Base-by-base conservation (phyloP, 768 basidiomycete genomes). In the Suillus tomentosus region DNA sequence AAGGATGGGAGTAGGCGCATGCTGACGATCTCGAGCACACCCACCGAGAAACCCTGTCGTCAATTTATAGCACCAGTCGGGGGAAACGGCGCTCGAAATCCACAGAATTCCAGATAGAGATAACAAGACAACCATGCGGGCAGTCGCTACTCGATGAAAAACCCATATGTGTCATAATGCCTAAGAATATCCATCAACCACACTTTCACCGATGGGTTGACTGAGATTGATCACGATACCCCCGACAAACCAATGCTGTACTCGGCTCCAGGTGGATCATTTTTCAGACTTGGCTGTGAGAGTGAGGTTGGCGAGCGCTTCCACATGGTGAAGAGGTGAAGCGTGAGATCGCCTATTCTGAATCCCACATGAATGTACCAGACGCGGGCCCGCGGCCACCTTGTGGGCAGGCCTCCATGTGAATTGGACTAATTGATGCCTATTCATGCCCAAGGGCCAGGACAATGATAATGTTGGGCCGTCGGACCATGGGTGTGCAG, bases 1-100 rank as follows among this genome's bases (percentile, higher is more conserved):
- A 51, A 45, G n/a, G 50, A 63, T 31, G 53, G 51, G 27, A 55
- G 51, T 17, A 53, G 60, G 40, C 57, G 57, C 57, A 58, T 58
- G 2, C 10, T 58, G 57, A 42, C 19, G 39, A 42, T 17, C 10
- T 19, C 17, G 6, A 31, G 39, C 40, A 17, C 40, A 27, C 17
- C 19, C 5, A 27, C 39, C 40, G 6, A 58, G 40, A 58, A 58
- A 42, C 17, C 2, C 0, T 19, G 56, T 27, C 56, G 2, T 17
- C 1, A 24, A 40, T 58, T 58, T 58, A 58, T 58, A 58, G 24
- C 24, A 19, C 27, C 24, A 10, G 10, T 31, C 40, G 39, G 24
- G 39, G 17, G 19, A 19, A 24, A 17, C 40, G 24, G 39, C 5
- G 3, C 57, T 58, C 6, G 17, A 42, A 31, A 42, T 9, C 27